phyloP scores from a whole-genome alignment of 2,329 filamentous ascomycete species.

The Hymenotorrendiella dingleyae region DNA sequence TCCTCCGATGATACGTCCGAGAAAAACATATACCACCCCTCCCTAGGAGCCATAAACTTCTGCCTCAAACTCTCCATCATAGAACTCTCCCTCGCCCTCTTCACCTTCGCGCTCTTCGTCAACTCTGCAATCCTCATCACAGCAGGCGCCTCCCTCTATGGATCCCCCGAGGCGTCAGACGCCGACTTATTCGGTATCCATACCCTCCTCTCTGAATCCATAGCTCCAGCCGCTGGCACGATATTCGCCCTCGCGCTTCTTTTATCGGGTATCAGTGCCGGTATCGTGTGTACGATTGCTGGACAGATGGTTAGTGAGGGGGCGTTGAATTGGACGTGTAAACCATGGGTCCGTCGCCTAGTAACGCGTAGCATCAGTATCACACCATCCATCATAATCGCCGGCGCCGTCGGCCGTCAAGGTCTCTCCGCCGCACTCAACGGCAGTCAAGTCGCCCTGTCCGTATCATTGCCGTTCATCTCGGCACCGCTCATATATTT shows the following conservation, averaged over 20 bases:
- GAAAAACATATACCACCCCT: slow-evolving; percentile 62
- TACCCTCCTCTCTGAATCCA: slow-evolving; percentile 56
- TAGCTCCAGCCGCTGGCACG: slow-evolving; percentile 71
- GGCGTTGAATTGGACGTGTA: slow-evolving; percentile 66
- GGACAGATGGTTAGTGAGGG: slow-evolving; percentile 88
- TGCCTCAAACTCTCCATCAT: slow-evolving; percentile 69
- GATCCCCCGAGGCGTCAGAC: slow-evolving; percentile 46
- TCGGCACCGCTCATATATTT: slow-evolving; percentile 80
- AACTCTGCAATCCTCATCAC: slow-evolving; percentile 80
- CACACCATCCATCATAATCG: slow-evolving; percentile 76
- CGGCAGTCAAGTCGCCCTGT: slow-evolving; percentile 71
- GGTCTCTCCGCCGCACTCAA: slow-evolving; percentile 69
- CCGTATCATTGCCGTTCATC: slow-evolving; percentile 76
- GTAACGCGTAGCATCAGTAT: slow-evolving; percentile 76
- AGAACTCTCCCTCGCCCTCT: slow-evolving; percentile 66
- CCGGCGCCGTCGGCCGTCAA: slow-evolving; percentile 65
- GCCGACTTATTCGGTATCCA: slow-evolving; percentile 85
- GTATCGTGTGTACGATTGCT: slow-evolving; percentile 83
- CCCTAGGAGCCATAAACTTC: slow-evolving; percentile 63
- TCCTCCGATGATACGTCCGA: slow-evolving; percentile 15
- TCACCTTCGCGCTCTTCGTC: slow-evolving; percentile 79
- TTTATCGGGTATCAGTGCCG: slow-evolving; percentile 73
- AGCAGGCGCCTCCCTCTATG: slow-evolving; percentile 66
- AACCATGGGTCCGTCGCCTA: slow-evolving; percentile 73
- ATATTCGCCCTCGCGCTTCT: slow-evolving; percentile 80